Conservation (phyloP, 768 basidiomycete species). For the Mycena galopus region DNA sequence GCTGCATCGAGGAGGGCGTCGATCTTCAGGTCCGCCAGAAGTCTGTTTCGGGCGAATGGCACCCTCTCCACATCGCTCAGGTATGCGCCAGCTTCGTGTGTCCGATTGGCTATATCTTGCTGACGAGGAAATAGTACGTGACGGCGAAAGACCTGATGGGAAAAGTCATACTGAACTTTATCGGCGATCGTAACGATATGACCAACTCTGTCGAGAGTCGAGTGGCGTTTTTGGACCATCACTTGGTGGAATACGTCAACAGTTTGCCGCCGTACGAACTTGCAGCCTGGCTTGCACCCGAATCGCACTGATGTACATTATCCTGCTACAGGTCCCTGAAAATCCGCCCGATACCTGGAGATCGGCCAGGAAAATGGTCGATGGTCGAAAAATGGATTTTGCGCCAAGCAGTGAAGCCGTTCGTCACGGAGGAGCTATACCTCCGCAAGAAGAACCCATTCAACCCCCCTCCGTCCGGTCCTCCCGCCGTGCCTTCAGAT, state of each 20-base stretch:
- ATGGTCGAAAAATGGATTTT: background rate
- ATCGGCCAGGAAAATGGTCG: background rate
- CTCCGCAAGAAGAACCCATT: background rate
- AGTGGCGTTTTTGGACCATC: background rate
- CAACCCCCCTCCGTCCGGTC: background rate
- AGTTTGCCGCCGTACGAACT: background rate
- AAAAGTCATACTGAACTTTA: background rate
- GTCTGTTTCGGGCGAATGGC: background rate
- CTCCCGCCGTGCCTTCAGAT: background rate
- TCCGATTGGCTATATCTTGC: background rate
- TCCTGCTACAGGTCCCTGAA: background rate
- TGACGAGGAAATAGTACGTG: background rate
- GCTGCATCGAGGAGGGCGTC: background rate
- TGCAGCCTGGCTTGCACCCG: background rate
- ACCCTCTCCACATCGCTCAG: background rate
- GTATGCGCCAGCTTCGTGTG: background rate
- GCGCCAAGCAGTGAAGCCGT: background rate
- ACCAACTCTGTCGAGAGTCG: background rate
- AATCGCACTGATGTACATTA: background rate
- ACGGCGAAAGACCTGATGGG: background rate
- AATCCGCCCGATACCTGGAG: background rate
- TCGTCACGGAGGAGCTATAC: background rate
- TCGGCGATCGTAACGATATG: background rate
- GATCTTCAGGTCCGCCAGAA: background rate
- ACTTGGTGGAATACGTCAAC: background rate